Evolutionary conservation across 164 flowering plant species (phyloP), one percentile per base, ranked within the genome.

Genomic region (Sextonia rubra): DNA sequence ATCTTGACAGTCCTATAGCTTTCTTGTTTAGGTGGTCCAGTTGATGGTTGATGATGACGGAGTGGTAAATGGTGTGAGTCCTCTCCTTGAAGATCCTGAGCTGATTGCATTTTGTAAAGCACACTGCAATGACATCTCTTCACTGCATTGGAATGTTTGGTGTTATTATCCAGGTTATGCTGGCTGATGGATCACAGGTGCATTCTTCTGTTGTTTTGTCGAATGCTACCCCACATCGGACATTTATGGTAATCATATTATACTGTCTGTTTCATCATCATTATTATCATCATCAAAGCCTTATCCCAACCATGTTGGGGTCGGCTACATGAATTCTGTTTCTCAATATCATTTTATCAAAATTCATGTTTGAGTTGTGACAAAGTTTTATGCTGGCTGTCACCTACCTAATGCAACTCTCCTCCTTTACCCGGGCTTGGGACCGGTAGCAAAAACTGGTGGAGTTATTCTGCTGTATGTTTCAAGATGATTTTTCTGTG

Each of bases 141-240:
- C 29, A 52, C 52, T 44, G 20, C 24, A 49, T 77, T 60, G 75
- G 64, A 48, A 71, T 66, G 68, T 74, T 61, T 23, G 17, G 58
- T 52, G 60, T 72, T 70, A 55, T 72, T 44, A 63, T 79, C 58
- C 69, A 94, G 98, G 92, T 94, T 48, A 70, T 87, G 81, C 73
- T 95, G 81, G 86, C 86, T 75, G 97, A 91, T 82, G 98, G 97
- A 58, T 82, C 92, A 49, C 22, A 55, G 48, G 86, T 95, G 74
- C 81, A 74, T 49, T 85, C 98, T 60, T 86, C 96, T 58, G 80
- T 83, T 82, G 93, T 96, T 73, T 76, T 96, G 77, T 93, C 99
- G 58, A 96, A 96, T 85, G 94, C 97, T 44, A 96, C 99, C 20
- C 92, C 99, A 58, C 85, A 90, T 71, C 86, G 74, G 73, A 96